Conservation (phyloP, 2,329 filamentous ascomycete genomes). For the Exserohilum rostratum region DNA sequence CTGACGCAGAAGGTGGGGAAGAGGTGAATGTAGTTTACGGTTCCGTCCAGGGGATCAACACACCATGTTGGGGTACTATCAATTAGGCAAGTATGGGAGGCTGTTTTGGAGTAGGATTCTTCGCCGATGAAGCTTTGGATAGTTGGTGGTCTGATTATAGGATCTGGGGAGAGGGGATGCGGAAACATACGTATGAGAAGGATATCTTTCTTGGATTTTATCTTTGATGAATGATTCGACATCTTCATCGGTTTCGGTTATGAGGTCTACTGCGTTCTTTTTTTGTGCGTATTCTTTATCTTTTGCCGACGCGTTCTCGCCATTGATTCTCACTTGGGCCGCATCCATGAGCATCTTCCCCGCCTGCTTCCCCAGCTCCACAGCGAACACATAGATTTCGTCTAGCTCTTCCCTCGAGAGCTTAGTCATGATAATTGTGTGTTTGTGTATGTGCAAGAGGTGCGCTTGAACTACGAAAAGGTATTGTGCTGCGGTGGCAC, state of each 20-base stretch:
- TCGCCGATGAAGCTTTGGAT: slow-evolving; percentile 72
- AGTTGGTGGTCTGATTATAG: background rate
- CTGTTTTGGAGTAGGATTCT: slow-evolving; percentile 73
- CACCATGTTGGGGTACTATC: slow-evolving; percentile 71
- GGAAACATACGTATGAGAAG: slow-evolving; percentile 63
- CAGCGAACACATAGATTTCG: slow-evolving; percentile 72
- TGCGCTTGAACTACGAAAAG: background rate
- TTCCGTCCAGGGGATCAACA: slow-evolving; percentile 78
- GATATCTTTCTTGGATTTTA: slow-evolving; percentile 65
- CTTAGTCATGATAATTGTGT: slow-evolving; percentile 27
- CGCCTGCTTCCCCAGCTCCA: slow-evolving; percentile 72
- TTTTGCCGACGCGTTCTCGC: slow-evolving; percentile 29
- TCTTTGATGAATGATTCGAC: slow-evolving; percentile 73
- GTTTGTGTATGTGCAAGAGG: background rate
- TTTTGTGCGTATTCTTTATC: slow-evolving; percentile 65
- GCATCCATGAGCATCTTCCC: slow-evolving; percentile 70
- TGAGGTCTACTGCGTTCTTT: slow-evolving; percentile 76
- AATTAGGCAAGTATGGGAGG: slow-evolving; percentile 72
- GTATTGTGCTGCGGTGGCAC: background rate
- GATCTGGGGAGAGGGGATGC: too few relatives aligned
- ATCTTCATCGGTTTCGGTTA: slow-evolving; percentile 77
- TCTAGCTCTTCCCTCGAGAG: slow-evolving; percentile 58
- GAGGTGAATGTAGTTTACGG: slow-evolving; percentile 80
- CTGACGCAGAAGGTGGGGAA: slow-evolving; percentile 84
- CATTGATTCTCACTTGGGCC: slow-evolving; percentile 62